Evolutionary conservation across 306 rosid species (phyloP), one percentile per base, ranked within the genome.

Genomic region (Quercus berberidifolia): DNA sequence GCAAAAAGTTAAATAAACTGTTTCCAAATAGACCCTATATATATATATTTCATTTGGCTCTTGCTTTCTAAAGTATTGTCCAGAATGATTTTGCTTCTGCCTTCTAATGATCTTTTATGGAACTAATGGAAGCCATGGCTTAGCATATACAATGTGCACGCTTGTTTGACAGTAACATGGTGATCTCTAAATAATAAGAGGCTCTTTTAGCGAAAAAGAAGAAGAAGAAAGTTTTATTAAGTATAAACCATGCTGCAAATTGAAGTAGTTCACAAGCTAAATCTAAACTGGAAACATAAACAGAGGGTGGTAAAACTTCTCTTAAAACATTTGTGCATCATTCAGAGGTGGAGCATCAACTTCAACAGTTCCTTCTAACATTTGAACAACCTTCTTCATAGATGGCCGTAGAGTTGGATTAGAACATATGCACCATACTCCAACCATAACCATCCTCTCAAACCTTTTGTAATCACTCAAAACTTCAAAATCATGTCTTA

Each of bases 361-460:
- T 43, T 76, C 81, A 31, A 57, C 15, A 14, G 56, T 71, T 56
- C 87, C 87, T 75, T 83, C 87, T 83, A 83, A 56, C 81, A 83
- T 79, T 6, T 83, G 78, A 11, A 62, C 23, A 41, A 79, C 83
- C 75, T 30, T 83, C 75, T 38, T 55, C 78, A 83, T 83, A 19
- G 81, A 76, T 46, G 83, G 87, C 2, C 87, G 30, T 55, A 25
- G 76, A 51, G 76, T 64, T 79, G 81, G 87, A 35, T 71, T 64
- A 20, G 87, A 71, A 76, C 63, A 54, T 49, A 79, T 1, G 67
- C 87, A 83, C 83, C 86, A 83, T 28, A 83, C 56, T 10, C 81
- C 86, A 14, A 79, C 78, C 86, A 79, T 75, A 41, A 58, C 10
- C 81, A 83, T 83, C 74, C 79, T 83, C 69, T 83, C 87, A 43